Conservation (phyloP, 1,284 basidiomycete genomes). For the Leccinum fallax region DNA sequence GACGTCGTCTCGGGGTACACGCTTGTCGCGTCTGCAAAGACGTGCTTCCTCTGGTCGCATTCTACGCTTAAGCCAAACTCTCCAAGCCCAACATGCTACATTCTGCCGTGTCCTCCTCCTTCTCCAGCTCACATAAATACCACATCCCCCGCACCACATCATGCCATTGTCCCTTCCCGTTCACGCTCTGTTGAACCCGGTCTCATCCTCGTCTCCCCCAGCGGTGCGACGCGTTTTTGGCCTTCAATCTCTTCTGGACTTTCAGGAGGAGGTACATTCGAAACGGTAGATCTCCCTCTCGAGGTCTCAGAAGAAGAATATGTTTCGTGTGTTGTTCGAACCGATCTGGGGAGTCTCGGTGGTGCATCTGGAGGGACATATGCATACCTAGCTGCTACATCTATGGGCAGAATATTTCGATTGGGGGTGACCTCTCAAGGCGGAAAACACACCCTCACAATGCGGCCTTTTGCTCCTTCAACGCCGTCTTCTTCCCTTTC, state of each 20-base stretch:
- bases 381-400: constrained; percentile 64
- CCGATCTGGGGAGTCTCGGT: constrained; percentile 52
- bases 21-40: constrained; percentile 67
- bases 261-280: constrained; percentile 75
- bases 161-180: constrained; percentile 68
- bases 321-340: constrained; percentile 64
- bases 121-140: constrained; percentile 38
- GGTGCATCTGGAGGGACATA: constrained; percentile 11
- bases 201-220: constrained; percentile 65
- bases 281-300: constrained; percentile 53
- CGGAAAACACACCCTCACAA: constrained; percentile 62
- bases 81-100: constrained; percentile 72
- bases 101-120: constrained; percentile 65
- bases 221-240: constrained; percentile 75
- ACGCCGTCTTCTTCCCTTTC: constrained; percentile 47
- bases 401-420: constrained; percentile 65
- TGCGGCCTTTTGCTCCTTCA: constrained; percentile 61
- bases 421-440: constrained; percentile 64
- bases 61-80: constrained; percentile 46
- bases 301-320: constrained; percentile 49
- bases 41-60: constrained; percentile 84
- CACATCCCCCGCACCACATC: constrained; percentile 53
- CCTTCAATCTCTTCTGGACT: constrained; percentile 79
- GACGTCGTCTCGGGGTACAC: constrained; percentile 74
- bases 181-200: constrained; percentile 68